Percentiles rank a stretch among this genome's conserved stretches.
Conservation (phyloP, 768 basidiomycete genomes). For the Lentinus brumalis region DNA sequence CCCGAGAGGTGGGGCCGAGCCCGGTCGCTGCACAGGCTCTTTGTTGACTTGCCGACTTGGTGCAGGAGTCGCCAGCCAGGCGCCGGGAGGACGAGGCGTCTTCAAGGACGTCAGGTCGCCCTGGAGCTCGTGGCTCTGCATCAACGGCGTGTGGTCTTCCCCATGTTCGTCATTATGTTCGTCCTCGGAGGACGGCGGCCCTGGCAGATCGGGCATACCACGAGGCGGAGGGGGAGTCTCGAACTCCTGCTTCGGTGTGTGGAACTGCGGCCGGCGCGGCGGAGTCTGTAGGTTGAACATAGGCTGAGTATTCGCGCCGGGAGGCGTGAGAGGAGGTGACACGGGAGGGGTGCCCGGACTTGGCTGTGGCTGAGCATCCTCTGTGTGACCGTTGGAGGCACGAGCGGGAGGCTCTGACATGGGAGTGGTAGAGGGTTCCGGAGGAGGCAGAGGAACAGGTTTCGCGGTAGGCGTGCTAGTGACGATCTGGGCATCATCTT, state of each 20-base stretch:
- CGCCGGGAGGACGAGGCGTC: constrained; percentile 50
- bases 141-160: constrained; percentile 33
- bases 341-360: constrained; percentile 23
- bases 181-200: constrained; percentile 57
- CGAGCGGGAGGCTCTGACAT: not conserved
- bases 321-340: constrained; percentile 38
- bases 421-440: constrained; percentile 15
- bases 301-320: constrained; percentile 14
- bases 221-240: constrained; percentile 65
- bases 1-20: constrained; percentile 20
- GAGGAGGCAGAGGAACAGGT: constrained; percentile 21
- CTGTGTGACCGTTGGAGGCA: not conserved
- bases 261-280: constrained; percentile 44
- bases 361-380: not conserved
- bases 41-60: constrained; percentile 25
- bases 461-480: constrained; percentile 26
- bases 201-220: constrained; percentile 67
- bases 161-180: constrained; percentile 33
- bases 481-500: constrained; percentile 34
- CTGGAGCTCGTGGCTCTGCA: constrained; percentile 20
- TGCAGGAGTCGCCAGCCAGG: constrained; percentile 45
- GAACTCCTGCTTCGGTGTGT: constrained; percentile 48
- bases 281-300: constrained; percentile 46
- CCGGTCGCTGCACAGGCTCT: constrained; percentile 14
- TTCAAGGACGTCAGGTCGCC: constrained; percentile 39